Evolutionary conservation across 305 asterid species (phyloP).

Genomic region (Striga hermonthica): DNA sequence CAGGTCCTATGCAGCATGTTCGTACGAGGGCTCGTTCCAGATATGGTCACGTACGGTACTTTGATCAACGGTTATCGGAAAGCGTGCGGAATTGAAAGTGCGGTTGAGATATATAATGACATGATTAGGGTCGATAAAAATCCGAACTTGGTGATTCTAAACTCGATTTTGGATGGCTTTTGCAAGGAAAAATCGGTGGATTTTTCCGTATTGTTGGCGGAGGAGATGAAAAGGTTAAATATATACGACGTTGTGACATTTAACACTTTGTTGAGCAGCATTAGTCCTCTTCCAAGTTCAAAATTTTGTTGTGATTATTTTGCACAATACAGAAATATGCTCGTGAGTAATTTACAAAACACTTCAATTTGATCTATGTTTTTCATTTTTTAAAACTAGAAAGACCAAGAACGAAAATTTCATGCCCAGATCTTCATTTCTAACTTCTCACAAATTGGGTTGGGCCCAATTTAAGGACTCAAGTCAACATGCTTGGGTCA

Average conservation of each 20-base stretch:
- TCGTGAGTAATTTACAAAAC: no score
- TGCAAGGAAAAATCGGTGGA: slow-evolving; percentile 50
- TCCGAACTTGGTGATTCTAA: slow-evolving; percentile 60
- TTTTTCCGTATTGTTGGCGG: slow-evolving; percentile 39
- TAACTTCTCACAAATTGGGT: no score
- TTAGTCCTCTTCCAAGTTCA: no score
- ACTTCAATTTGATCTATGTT: no score
- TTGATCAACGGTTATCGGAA: slow-evolving; percentile 59
- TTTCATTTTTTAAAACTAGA: no score
- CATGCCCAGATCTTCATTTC: no score
- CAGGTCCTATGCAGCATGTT: slow-evolving; percentile 65
- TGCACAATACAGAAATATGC: no score
- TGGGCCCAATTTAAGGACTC: no score
- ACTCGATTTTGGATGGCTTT: slow-evolving; percentile 56
- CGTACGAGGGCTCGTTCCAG: slow-evolving; percentile 65
- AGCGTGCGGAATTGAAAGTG: slow-evolving; percentile 37
- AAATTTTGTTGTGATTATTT: no score
- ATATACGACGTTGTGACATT: slow-evolving; percentile 48
- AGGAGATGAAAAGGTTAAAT: slow-evolving; percentile 41
- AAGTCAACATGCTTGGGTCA: no score
- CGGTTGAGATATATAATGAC: slow-evolving; percentile 44
- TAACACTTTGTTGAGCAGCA: slow-evolving; percentile 53
- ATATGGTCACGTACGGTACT: slow-evolving; percentile 59
- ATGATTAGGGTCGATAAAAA: slow-evolving; percentile 45
- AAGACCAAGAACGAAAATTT: no score